These are phyloP conservation scores for Castanopsis chinensis DNA, from an alignment of 306 rosid genomes.

Conservation along the genomic window DNA sequence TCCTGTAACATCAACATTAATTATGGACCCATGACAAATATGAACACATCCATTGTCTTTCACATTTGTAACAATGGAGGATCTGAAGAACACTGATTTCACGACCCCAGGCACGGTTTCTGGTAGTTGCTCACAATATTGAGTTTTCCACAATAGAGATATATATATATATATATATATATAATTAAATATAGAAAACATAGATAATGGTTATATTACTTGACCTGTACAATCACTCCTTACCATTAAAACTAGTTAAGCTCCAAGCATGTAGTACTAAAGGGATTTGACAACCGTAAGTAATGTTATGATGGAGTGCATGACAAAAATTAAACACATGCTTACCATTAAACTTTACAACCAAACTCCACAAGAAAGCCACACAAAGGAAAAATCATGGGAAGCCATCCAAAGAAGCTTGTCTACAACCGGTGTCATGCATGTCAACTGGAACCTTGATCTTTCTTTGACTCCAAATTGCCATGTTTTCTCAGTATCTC, in stretches of 20 bases:
- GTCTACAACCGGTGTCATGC: conserved; percentile 27
- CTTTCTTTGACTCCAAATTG: conserved; percentile 39
- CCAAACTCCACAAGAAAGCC: conserved; percentile 41
- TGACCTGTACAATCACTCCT: neutral
- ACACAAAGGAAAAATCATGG: conserved; percentile 42
- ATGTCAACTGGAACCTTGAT: conserved; percentile 51
- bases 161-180: too few relatives aligned
- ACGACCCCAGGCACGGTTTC: neutral
- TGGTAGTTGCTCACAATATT: neutral
- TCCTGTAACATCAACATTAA: neutral
- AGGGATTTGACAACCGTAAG: neutral
- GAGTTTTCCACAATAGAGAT: too few relatives aligned
- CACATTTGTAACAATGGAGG: neutral
- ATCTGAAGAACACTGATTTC: neutral
- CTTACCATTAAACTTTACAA: conserved; percentile 49
- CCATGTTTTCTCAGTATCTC: conserved; percentile 45
- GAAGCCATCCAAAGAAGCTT: conserved; percentile 41
- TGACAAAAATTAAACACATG: conserved; percentile 1
- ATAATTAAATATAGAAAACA: neutral
- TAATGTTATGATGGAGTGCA: neutral
- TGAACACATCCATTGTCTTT: neutral
- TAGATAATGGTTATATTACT: neutral
- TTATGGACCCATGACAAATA: neutral
- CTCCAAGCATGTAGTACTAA: neutral
- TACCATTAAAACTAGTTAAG: neutral